phyloP scores from a whole-genome alignment of 176 grass and related monocot genomes.

The Elymus sibiricus region DNA sequence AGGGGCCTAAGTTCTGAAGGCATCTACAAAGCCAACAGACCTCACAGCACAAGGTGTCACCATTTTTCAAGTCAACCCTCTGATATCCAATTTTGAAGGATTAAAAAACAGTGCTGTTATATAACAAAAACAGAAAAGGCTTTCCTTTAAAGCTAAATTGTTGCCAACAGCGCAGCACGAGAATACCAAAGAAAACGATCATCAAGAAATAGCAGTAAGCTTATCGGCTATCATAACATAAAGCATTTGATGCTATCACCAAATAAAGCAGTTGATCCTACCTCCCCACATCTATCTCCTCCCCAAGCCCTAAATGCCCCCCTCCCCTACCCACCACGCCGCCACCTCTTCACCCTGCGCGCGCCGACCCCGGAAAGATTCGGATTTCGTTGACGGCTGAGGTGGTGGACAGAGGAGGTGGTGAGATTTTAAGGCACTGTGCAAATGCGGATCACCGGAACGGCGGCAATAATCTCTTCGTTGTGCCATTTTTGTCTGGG shows the following conservation, averaged over 20 bases:
- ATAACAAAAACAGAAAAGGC: not conserved
- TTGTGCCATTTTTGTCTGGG: not conserved
- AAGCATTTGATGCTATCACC: not conserved
- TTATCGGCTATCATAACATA: not conserved
- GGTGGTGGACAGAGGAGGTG: conserved; percentile 35
- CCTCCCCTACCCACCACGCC: conserved; percentile 25
- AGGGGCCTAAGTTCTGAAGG: not conserved
- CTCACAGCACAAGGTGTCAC: not conserved
- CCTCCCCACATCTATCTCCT: conserved; percentile 18
- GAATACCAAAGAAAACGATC: not conserved
- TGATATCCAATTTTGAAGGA: not conserved
- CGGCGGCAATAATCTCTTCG: conserved; percentile 24
- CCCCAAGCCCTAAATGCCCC: conserved; percentile 53
- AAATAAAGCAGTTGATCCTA: no score
- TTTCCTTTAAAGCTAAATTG: not conserved
- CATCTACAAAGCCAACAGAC: conserved; percentile 2
- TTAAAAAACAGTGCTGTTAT: not conserved
- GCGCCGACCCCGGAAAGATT: conserved; percentile 34
- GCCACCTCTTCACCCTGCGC: not conserved
- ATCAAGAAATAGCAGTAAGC: not conserved
- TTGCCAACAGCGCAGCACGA: not conserved
- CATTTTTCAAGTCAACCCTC: not conserved
- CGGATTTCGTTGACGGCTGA: conserved; percentile 25
- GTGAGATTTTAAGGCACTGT: conserved; percentile 31
- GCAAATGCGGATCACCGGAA: conserved; percentile 26